Conservation (phyloP, 2,329 filamentous ascomycete genomes). For the Alternaria gaisen region DNA sequence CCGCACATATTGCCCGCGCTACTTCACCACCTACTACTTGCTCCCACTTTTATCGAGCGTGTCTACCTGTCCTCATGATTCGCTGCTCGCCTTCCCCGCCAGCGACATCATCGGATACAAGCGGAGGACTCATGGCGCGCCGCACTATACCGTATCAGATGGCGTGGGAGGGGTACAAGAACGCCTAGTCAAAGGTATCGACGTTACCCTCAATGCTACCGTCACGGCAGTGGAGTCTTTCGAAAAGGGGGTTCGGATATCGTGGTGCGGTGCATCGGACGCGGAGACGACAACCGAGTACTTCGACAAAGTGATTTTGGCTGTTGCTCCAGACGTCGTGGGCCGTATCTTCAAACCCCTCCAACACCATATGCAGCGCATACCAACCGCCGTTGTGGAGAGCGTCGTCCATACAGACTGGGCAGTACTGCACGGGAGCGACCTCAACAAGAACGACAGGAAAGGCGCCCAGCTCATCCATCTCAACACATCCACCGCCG, state of each 20-base stretch:
- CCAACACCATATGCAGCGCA: slow-evolving; percentile 47
- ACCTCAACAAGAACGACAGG: background rate
- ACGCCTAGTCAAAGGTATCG: slow-evolving; percentile 55
- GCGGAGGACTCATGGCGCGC: slow-evolving; percentile 56
- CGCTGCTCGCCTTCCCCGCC: slow-evolving; percentile 62
- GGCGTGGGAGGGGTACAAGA: slow-evolving; percentile 62
- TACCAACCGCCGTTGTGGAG: slow-evolving; percentile 61
- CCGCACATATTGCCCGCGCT: slow-evolving; percentile 60
- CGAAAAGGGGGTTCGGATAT: slow-evolving; percentile 41
- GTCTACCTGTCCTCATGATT: slow-evolving; percentile 63
- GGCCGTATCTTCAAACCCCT: slow-evolving; percentile 59
- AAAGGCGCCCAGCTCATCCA: slow-evolving; percentile 41
- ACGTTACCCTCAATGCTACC: slow-evolving; percentile 54
- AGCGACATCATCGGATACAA: slow-evolving; percentile 63
- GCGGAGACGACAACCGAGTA: slow-evolving; percentile 36
- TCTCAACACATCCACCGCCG: slow-evolving; percentile 45
- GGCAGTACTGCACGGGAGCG: slow-evolving; percentile 18
- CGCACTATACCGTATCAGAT: slow-evolving; percentile 61
- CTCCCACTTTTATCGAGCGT: slow-evolving; percentile 65
- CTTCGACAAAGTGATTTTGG: slow-evolving; percentile 64
- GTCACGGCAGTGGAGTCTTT: slow-evolving; percentile 50
- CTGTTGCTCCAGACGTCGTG: slow-evolving; percentile 64
- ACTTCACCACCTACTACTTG: slow-evolving; percentile 61
- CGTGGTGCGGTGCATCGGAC: slow-evolving; percentile 42
- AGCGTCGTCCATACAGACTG: slow-evolving; percentile 58